Conservation (phyloP, 192 early-diverging fungal genomes). For the Coemansia sp. region DNA sequence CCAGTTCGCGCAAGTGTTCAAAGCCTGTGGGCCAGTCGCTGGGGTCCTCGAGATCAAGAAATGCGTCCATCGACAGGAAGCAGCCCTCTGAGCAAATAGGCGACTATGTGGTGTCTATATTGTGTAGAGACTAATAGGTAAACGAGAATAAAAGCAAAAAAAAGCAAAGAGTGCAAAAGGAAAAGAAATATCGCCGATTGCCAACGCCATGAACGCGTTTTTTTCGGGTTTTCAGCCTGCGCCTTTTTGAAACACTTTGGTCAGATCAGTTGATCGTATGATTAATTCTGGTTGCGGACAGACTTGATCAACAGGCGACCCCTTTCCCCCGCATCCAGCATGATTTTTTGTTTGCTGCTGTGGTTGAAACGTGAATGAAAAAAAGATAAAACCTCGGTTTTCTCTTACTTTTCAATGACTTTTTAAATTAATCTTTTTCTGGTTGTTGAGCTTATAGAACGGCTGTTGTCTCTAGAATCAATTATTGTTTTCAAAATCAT, state of each 20-base stretch:
- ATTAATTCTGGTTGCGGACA: not conserved
- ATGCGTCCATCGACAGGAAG: constrained; percentile 13
- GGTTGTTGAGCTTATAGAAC: not conserved
- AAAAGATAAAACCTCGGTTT: not conserved
- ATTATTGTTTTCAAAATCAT: not conserved
- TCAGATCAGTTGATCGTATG: not conserved
- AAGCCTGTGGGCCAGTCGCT: constrained; percentile 61
- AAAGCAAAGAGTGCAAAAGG: not conserved
- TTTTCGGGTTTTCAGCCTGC: not conserved
- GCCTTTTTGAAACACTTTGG: too few species aligned
- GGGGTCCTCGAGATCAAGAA: constrained; percentile 62
- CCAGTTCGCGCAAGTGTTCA: constrained; percentile 57
- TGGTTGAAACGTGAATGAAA: too few species aligned
- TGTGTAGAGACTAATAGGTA: too few species aligned
- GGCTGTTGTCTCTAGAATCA: not conserved
- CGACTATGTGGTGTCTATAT: too few species aligned
- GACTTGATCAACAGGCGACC: too few species aligned
- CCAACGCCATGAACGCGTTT: not conserved
- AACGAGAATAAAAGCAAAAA: not conserved
- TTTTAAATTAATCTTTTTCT: constrained; percentile 1
- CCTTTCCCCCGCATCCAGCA: not conserved
- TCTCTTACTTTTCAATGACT: too few species aligned
- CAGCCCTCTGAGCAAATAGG: too few species aligned
- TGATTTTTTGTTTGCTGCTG: too few species aligned
- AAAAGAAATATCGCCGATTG: not conserved